Evolutionary conservation across 208 protist genomes (phyloP).

Genomic region (Trypanosoma grayi): DNA sequence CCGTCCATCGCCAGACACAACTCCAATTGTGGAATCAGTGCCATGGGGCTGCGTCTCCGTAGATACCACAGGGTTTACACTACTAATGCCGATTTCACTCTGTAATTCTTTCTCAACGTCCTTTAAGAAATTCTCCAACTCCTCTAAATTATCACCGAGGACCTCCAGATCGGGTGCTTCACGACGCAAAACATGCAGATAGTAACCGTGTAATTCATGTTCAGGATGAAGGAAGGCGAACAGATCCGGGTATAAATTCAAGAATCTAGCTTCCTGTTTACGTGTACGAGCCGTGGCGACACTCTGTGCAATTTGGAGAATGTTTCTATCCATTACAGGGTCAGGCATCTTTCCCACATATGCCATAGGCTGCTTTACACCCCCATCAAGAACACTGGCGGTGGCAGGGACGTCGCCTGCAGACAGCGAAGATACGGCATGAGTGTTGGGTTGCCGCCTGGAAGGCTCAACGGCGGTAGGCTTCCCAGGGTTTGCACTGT

Average conservation of each 20-base stretch:
- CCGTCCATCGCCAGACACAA: slow-evolving; percentile 15
- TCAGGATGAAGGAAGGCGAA: slow-evolving; percentile 85
- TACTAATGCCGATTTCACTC: slow-evolving; percentile 43
- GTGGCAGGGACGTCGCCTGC: not conserved
- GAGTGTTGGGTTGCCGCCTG: not conserved
- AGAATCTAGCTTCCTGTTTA: slow-evolving; percentile 69
- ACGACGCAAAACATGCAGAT: slow-evolving; percentile 76
- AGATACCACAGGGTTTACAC: not conserved
- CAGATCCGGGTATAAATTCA: slow-evolving; percentile 63
- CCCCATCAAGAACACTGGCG: not conserved
- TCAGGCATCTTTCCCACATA: slow-evolving; percentile 73
- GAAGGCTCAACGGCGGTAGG: slow-evolving; percentile 20
- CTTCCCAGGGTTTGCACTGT: slow-evolving; percentile 26
- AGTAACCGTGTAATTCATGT: slow-evolving; percentile 86
- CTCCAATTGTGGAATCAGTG: slow-evolving; percentile 7
- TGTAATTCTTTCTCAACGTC: slow-evolving; percentile 67
- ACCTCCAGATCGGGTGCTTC: slow-evolving; percentile 76
- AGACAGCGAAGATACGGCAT: not conserved
- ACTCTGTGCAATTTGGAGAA: slow-evolving; percentile 51
- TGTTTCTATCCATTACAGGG: slow-evolving; percentile 62
- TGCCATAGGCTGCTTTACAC: slow-evolving; percentile 22
- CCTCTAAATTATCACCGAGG: slow-evolving; percentile 81
- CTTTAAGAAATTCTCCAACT: slow-evolving; percentile 72
- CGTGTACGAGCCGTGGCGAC: slow-evolving; percentile 61
- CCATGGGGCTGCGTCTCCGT: not conserved